These are phyloP conservation scores for Pseudogymnoascus sp. DNA, from an alignment of 2,329 filamentous ascomycete species.

Conservation along the genomic window DNA sequence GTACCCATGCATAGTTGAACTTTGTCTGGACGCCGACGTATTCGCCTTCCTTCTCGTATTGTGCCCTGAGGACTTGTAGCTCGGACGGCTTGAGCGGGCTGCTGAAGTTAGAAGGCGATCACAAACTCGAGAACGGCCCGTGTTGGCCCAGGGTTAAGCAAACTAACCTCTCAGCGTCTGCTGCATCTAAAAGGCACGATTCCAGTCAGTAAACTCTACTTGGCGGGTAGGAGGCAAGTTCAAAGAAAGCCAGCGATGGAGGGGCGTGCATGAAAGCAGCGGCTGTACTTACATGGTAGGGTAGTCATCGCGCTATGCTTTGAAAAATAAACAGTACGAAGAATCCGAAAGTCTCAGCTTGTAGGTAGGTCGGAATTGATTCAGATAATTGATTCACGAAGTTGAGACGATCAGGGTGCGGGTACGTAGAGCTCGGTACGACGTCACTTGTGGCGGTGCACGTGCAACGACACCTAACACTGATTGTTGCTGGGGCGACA, in stretches of 20 bases:
- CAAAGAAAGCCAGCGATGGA: slow-evolving; percentile 19
- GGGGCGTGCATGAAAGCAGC: slow-evolving; percentile 20
- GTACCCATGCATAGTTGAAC: slow-evolving; percentile 98
- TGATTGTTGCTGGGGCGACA: slow-evolving; percentile 13
- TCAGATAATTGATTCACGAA: slow-evolving; percentile 1
- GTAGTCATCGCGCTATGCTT: slow-evolving; percentile 11
- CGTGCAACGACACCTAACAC: not conserved
- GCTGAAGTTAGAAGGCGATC: slow-evolving; percentile 17
- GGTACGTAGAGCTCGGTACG: slow-evolving; percentile 1
- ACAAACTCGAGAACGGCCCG: not conserved
- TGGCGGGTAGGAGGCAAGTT: slow-evolving; percentile 15
- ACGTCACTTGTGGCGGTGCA: slow-evolving; percentile 15
- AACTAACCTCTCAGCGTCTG: slow-evolving; percentile 85
- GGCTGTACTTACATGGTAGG: slow-evolving; percentile 30
- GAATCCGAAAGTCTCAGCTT: not conserved
- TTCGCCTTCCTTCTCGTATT: slow-evolving; percentile 96
- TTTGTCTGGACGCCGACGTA: slow-evolving; percentile 97
- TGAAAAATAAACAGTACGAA: not conserved
- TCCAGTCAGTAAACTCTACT: slow-evolving; percentile 24
- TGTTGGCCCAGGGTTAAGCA: not conserved
- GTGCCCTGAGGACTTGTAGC: slow-evolving; percentile 81
- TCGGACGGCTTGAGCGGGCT: slow-evolving; percentile 87
- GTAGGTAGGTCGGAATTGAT: slow-evolving; percentile 1
- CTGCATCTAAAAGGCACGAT: slow-evolving; percentile 61
- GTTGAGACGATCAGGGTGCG: slow-evolving; percentile 3